Evolutionary conservation across 495 filamentous ascomycete species (phyloP).

Genomic region (Aspergillus sclerotioniger): DNA sequence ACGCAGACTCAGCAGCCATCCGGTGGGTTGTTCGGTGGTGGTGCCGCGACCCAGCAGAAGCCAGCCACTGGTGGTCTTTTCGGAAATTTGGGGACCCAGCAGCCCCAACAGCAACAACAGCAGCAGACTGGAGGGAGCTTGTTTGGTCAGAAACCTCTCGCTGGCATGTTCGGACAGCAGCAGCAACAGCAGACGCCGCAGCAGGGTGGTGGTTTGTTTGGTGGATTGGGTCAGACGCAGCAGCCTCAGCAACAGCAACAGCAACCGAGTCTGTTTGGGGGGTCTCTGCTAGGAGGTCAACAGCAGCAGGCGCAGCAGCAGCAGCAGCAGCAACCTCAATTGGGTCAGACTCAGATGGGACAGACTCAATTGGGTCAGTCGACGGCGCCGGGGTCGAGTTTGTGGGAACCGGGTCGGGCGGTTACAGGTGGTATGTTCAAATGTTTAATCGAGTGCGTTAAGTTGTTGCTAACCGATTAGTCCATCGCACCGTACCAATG

Average conservation of each 20-base stretch:
- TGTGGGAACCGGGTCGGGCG: slow-evolving; percentile 49
- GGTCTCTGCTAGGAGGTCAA: slow-evolving; percentile 34
- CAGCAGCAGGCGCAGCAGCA: slow-evolving; percentile 42
- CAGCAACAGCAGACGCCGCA: slow-evolving; percentile 42
- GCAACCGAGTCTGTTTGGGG: slow-evolving; percentile 28
- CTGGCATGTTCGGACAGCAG: slow-evolving; percentile 31
- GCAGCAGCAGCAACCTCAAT: slow-evolving; percentile 32
- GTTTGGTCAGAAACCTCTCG: slow-evolving; percentile 48
- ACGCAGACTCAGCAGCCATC: slow-evolving; percentile 20
- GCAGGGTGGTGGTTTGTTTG: slow-evolving; percentile 28
- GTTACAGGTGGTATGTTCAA: slow-evolving; percentile 43
- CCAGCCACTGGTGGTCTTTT: slow-evolving; percentile 32
- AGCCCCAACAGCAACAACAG: slow-evolving; percentile 27
- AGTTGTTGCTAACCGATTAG: slow-evolving; percentile 16
- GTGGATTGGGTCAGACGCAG: slow-evolving; percentile 22
- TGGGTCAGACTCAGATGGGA: slow-evolving; percentile 28
- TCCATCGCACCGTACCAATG: slow-evolving; percentile 78
- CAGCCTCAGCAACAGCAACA: slow-evolving; percentile 25
- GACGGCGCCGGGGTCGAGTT: slow-evolving; percentile 34
- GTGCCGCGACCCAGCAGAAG: slow-evolving; percentile 26
- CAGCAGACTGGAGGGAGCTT: slow-evolving; percentile 27
- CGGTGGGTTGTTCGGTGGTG: slow-evolving; percentile 5
- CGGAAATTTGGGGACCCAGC: slow-evolving; percentile 22
- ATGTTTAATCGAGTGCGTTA: background rate
- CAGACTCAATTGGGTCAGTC: slow-evolving; percentile 39